Conservation (phyloP, 2,329 filamentous ascomycete species). For the Verticillium tricorpus region DNA sequence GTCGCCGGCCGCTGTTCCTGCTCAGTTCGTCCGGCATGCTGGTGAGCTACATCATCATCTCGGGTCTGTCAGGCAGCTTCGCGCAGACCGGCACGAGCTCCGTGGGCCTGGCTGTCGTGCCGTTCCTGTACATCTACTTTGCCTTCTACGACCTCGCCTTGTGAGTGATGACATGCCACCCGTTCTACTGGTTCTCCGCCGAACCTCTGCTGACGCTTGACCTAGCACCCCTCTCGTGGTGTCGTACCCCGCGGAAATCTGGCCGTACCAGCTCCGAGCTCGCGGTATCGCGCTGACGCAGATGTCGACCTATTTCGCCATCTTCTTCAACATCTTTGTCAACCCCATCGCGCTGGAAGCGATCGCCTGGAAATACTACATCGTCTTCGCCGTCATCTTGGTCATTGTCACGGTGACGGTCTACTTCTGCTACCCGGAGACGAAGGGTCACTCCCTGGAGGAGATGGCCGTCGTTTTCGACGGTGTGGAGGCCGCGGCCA, state of each 20-base stretch:
- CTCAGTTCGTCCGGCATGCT: conserved; percentile 16
- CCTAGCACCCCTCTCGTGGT: conserved; percentile 27
- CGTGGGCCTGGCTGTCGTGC: conserved; percentile 31
- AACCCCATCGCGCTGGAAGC: conserved; percentile 38
- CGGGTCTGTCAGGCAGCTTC: conserved; percentile 31
- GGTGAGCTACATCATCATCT: conserved; percentile 33
- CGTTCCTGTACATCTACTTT: conserved; percentile 38
- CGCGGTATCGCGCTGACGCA: conserved; percentile 19
- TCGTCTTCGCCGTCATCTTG: conserved; percentile 33
- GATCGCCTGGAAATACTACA: conserved; percentile 38
- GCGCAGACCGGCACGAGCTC: conserved; percentile 21
- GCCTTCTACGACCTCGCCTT: conserved; percentile 18
- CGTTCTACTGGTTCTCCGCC: neutral
- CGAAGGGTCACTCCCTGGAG: conserved; percentile 15
- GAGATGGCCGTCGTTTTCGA: conserved; percentile 14
- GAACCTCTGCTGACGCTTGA: conserved; percentile 6
- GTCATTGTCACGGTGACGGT: conserved; percentile 20
- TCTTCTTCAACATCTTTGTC: conserved; percentile 26
- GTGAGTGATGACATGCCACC: neutral
- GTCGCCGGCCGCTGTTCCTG: conserved; percentile 18
- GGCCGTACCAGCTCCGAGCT: conserved; percentile 23
- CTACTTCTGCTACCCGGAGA: conserved; percentile 26
- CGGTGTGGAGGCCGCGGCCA: conserved; percentile 1
- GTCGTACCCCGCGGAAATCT: conserved; percentile 23
- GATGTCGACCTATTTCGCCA: conserved; percentile 7